Base-by-base conservation (phyloP, 2,329 filamentous ascomycete species). In the Aspergillus thermomutatus region DNA sequence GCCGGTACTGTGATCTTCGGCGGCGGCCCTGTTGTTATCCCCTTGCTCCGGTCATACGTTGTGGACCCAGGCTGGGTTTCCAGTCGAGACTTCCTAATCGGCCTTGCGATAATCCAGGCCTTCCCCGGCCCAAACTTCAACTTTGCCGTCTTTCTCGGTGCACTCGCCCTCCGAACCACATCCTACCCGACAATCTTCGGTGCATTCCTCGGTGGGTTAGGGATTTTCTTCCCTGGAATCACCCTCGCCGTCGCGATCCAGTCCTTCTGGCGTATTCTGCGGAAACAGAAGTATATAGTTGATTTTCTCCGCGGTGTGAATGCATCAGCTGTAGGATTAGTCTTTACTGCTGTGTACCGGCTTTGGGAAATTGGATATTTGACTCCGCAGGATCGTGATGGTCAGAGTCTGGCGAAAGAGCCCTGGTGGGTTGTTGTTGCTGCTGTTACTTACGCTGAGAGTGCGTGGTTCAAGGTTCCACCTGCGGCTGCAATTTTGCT, bases 31-130 rank as follows among this genome's bases (percentile, higher is more conserved):
- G 85, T 87, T 0, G 85, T 88, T 0, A 86, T 88, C 48, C 85
- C 86, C 0, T 77, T 88, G 0, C 75, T 88, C 1, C 77, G 84
- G 19, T 80, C 85, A 37, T 77, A 77, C 62, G 77, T 90, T 37
- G 88, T 90, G 0, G 79, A 80, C 0, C 85, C 87, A 25, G 85
- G 85, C 5, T 91, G 87, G 87, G 87, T 91, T 0, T 83, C 81
- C 0, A 78, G 86, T 0, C 81, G 88, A 3, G 86, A 91, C 67
- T 91, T 91, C 67, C 76, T 91, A 0, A 83, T 91, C 50, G 88
- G 88, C 0, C 81, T 91, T 0, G 89, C 88, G 6, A 80, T 91
- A 52, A 87, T 85, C 19, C 88, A 91, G 69, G 82, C 86, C 0
- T 88, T 91, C 56, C 88, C 88, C 0, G 84, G 84, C 0, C 85